phyloP scores from a whole-genome alignment of 2,329 filamentous ascomycete genomes.

The Lachnellula subtilissima region DNA sequence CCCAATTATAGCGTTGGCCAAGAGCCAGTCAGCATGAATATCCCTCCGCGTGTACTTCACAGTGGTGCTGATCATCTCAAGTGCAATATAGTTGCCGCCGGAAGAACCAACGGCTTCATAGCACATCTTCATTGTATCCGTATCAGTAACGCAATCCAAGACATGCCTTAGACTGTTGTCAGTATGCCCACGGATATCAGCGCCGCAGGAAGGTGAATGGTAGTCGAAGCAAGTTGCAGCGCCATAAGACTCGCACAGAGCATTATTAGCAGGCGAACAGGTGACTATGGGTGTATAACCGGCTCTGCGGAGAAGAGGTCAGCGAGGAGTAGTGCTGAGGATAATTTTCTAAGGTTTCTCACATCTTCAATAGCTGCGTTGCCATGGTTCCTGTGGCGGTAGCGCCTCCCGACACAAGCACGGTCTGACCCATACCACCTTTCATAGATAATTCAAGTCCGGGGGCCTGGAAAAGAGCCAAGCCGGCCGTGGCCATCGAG shows the following conservation, averaged over 20 bases:
- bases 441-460: not conserved
- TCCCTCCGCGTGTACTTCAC: not conserved
- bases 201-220: slow-evolving; percentile 25
- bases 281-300: slow-evolving; percentile 26
- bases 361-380: slow-evolving; percentile 37
- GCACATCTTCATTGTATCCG: slow-evolving; percentile 31
- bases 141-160: slow-evolving; percentile 43
- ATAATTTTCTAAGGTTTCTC: slow-evolving; percentile 1
- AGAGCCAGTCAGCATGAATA: not conserved
- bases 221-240: slow-evolving; percentile 40
- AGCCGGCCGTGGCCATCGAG: not conserved
- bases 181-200: slow-evolving; percentile 40
- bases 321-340: not conserved
- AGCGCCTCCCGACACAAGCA: slow-evolving; percentile 42
- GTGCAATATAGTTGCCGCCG: slow-evolving; percentile 21
- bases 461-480: slow-evolving; percentile 1
- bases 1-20: not conserved
- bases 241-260: slow-evolving; percentile 34
- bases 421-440: slow-evolving; percentile 1
- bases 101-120: slow-evolving; percentile 34
- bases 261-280: slow-evolving; percentile 33
- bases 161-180: slow-evolving; percentile 38
- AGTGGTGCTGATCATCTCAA: not conserved
- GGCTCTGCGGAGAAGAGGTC: not conserved
- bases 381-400: slow-evolving; percentile 40